A percentile compares a stretch with the other conserved stretches of the same genome.
phyloP scores from a whole-genome alignment of 805 yeast genomes.

The Pichia insulana region DNA sequence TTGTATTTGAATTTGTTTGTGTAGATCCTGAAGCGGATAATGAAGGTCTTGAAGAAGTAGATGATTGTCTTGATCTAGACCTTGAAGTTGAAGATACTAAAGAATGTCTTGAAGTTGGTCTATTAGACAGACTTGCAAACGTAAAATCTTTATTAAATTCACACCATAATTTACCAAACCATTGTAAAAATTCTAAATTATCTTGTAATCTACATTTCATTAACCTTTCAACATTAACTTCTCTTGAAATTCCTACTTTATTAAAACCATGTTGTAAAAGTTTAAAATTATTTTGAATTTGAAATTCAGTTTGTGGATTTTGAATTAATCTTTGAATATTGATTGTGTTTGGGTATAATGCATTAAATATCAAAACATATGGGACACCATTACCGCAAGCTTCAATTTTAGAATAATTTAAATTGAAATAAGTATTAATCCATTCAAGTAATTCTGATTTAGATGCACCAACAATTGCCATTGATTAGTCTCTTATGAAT shows the following conservation, averaged over 20 bases:
- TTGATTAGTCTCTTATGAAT: neutral
- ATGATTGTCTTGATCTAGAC: neutral
- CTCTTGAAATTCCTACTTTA: constrained; percentile 59
- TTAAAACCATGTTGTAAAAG: constrained; percentile 75
- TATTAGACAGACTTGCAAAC: neutral
- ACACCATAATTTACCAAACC: constrained; percentile 80
- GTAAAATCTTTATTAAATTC: constrained; percentile 28
- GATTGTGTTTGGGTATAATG: constrained; percentile 63
- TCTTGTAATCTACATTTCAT: constrained; percentile 89
- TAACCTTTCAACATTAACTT: constrained; percentile 71
- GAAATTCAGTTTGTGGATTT: constrained; percentile 64
- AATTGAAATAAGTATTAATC: constrained; percentile 65
- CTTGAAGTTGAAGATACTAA: neutral
- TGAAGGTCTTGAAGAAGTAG: no score
- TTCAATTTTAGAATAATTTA: constrained; percentile 71
- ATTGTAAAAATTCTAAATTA: constrained; percentile 87
- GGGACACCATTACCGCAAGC: constrained; percentile 96
- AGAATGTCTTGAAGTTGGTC: constrained; percentile 2
- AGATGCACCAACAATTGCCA: constrained; percentile 51
- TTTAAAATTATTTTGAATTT: constrained; percentile 72
- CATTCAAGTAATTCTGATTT: constrained; percentile 77
- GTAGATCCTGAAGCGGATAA: neutral
- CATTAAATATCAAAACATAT: constrained; percentile 85
- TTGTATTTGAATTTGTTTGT: neutral
- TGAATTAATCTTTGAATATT: constrained; percentile 75